These are phyloP conservation scores for Fusarium tjaetaba DNA, from an alignment of 2,329 filamentous ascomycete genomes.

Conservation along the genomic window DNA sequence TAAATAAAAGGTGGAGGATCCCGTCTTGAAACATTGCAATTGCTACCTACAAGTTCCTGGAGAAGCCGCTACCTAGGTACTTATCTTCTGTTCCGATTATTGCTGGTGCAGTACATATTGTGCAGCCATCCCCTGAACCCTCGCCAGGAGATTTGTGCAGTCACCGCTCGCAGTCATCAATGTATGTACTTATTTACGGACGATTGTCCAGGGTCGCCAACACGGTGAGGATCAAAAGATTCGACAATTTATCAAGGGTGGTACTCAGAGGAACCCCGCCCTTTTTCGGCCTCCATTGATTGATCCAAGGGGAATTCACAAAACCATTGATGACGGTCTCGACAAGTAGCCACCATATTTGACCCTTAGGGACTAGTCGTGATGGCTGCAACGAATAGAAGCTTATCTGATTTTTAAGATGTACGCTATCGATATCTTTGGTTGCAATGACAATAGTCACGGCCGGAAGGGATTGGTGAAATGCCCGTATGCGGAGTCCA, in stretches of 20 bases:
- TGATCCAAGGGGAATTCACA: constrained; percentile 5
- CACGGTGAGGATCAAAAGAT: constrained; percentile 14
- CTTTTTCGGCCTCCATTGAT: constrained; percentile 33
- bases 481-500: constrained; percentile 13
- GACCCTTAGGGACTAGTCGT: constrained; percentile 13
- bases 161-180: constrained; percentile 9
- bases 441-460: constrained; percentile 26
- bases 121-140: constrained; percentile 17
- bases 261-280: constrained; percentile 14
- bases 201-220: constrained; percentile 18
- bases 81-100: background rate
- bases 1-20: constrained; percentile 17
- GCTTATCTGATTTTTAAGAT: constrained; percentile 8
- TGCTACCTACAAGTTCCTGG: background rate
- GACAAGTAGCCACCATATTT: constrained; percentile 3
- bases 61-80: background rate
- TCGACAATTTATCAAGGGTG: background rate
- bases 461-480: constrained; percentile 8
- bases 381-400: constrained; percentile 11
- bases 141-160: constrained; percentile 27
- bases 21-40: constrained; percentile 12
- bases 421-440: constrained; percentile 13
- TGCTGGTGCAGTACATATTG: background rate
- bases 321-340: background rate
- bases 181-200: background rate